Conservation (phyloP, 441 rosid species). For the Erodium chrysanthum region DNA sequence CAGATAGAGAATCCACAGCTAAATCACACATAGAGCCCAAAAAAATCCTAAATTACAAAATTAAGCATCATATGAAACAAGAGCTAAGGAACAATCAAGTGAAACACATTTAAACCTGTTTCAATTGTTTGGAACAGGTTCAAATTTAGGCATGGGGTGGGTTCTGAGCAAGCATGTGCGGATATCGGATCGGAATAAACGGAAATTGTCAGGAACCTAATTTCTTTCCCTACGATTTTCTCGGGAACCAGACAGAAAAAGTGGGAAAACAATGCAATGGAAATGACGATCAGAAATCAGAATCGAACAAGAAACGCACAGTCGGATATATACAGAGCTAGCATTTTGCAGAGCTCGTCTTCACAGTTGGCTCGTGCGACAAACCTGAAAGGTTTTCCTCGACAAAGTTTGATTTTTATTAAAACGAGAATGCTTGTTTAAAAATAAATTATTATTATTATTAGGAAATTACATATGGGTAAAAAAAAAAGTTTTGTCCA, state of each 20-base stretch:
- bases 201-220: neutral
- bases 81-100: neutral
- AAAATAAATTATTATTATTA: no score
- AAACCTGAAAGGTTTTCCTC: neutral
- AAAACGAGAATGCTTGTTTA: neutral
- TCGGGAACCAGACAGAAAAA: neutral
- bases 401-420: neutral
- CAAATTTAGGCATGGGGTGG: neutral
- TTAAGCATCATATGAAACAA: neutral
- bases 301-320: neutral
- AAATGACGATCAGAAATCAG: neutral
- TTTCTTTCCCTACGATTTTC: neutral
- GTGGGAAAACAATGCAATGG: neutral
- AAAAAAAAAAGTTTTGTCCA: no score
- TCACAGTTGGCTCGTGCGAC: constrained; percentile 1
- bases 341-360: neutral
- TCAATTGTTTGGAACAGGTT: neutral
- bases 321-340: neutral
- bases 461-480: no score
- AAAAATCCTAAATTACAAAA: neutral
- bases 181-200: neutral
- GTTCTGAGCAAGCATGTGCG: neutral
- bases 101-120: neutral
- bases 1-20: neutral
- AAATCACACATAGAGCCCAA: neutral